Evolutionary conservation across 2,329 filamentous ascomycete species (phyloP).

Genomic region (Pseudogymnoascus sp.): DNA sequence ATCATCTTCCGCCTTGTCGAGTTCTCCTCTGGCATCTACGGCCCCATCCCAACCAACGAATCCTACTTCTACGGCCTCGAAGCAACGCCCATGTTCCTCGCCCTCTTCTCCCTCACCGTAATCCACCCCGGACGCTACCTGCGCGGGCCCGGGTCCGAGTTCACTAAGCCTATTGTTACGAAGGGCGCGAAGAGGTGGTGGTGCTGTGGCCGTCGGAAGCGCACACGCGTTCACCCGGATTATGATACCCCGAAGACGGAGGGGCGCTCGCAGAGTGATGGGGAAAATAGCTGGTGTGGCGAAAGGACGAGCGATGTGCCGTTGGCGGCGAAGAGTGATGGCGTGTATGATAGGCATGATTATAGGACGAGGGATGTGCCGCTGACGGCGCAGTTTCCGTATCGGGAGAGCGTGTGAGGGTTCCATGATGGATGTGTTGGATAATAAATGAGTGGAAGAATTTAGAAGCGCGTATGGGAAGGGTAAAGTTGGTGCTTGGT

Average conservation of each 20-base stretch:
- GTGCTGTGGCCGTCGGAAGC: not conserved
- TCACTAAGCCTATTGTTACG: conserved; percentile 29
- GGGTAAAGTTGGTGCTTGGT: not conserved
- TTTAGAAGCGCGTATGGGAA: not conserved
- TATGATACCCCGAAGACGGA: not conserved
- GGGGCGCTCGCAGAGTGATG: not conserved
- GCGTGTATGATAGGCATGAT: not conserved
- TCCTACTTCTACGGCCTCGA: conserved; percentile 44
- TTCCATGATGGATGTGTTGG: not conserved
- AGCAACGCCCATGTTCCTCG: conserved; percentile 46
- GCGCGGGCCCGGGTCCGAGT: conserved; percentile 37
- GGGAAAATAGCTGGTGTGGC: not conserved
- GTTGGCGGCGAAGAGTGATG: not conserved
- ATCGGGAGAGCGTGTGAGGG: not conserved
- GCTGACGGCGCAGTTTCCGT: not conserved
- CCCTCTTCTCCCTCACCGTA: conserved; percentile 34
- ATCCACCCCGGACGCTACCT: conserved; percentile 42
- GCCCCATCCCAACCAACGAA: conserved; percentile 41
- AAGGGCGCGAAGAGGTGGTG: not conserved
- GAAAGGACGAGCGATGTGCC: not conserved
- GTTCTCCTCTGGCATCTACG: conserved; percentile 43
- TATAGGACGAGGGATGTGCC: not conserved
- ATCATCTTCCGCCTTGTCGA: conserved; percentile 54
- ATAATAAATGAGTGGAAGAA: not conserved
- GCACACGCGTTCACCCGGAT: not conserved